These are phyloP conservation scores for Cetraspora pellucida DNA, from an alignment of 192 early-diverging fungal genomes.

Conservation along the genomic window DNA sequence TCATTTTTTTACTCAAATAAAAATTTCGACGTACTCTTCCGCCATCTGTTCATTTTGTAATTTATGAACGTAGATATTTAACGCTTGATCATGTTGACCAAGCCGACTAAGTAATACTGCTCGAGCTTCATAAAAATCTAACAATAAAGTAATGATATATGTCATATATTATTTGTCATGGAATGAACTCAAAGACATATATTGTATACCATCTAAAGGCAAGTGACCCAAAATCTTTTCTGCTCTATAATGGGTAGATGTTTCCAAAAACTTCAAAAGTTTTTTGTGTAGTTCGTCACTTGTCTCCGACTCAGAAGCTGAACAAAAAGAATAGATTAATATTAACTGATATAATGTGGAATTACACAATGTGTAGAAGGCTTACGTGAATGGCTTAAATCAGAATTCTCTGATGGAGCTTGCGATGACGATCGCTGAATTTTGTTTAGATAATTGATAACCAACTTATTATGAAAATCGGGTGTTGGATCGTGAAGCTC, in stretches of 20 bases:
- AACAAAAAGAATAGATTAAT: not conserved
- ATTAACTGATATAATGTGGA: not conserved
- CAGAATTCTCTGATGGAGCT: conserved; percentile 34
- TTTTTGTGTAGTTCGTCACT: conserved; percentile 38
- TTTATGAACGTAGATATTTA: conserved; percentile 81
- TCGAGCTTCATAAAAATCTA: conserved; percentile 80
- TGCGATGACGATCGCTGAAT: conserved; percentile 47
- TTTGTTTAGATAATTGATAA: conserved; percentile 78
- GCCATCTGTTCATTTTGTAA: conserved; percentile 70
- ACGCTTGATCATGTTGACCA: conserved; percentile 83
- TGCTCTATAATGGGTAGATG: conserved; percentile 71
- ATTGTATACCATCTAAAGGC: conserved; percentile 65
- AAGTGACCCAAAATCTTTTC: conserved; percentile 73
- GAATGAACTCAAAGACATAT: not conserved
- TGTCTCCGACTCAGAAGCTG: conserved; percentile 10
- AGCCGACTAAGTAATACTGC: conserved; percentile 80
- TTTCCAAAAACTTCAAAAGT: conserved; percentile 71
- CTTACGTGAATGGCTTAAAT: not conserved
- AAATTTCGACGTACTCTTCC: conserved; percentile 54
- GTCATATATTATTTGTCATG: not conserved
- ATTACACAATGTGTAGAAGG: not conserved
- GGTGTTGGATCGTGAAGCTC: conserved; percentile 66
- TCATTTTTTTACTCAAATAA: too few species aligned
- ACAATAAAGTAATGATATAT: not conserved
- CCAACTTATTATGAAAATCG: conserved; percentile 78